These are phyloP conservation scores for Kuraishia borneana DNA, from an alignment of 805 yeast species.

Conservation along the genomic window DNA sequence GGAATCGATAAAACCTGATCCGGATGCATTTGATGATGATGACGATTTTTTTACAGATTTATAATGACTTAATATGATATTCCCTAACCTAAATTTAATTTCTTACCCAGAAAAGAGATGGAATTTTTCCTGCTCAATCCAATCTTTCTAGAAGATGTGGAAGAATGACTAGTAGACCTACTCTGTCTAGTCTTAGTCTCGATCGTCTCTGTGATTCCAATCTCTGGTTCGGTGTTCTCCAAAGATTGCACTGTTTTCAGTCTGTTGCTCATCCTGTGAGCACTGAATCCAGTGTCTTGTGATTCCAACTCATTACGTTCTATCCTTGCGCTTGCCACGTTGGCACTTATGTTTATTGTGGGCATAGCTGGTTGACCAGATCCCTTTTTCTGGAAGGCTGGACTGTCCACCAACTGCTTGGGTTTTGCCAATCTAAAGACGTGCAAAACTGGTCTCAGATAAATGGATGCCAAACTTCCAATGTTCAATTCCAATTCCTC, in stretches of 20 bases:
- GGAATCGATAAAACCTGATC: conserved; percentile 5
- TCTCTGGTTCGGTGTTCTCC: neutral
- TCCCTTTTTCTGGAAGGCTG: conserved; percentile 21
- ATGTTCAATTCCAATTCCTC: conserved; percentile 78
- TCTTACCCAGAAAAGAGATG: neutral
- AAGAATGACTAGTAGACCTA: no score
- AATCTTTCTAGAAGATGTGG: neutral
- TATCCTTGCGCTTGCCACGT: neutral
- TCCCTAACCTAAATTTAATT: no score
- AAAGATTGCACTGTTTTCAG: neutral
- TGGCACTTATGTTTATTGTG: neutral
- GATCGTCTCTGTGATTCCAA: no score
- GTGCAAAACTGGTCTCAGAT: conserved; percentile 71
- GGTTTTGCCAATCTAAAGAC: conserved; percentile 60
- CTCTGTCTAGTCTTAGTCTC: no score
- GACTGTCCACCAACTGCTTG: conserved; percentile 36
- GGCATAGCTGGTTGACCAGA: neutral
- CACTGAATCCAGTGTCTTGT: no score
- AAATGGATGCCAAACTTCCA: conserved; percentile 76
- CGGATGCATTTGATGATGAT: conserved; percentile 1
- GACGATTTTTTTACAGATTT: conserved; percentile 1
- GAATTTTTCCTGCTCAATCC: neutral
- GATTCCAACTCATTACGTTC: no score
- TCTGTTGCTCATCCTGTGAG: neutral
- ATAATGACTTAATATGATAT: no score